Base-by-base conservation (phyloP, 805 yeast species). In the Candida nonsorbophila region DNA sequence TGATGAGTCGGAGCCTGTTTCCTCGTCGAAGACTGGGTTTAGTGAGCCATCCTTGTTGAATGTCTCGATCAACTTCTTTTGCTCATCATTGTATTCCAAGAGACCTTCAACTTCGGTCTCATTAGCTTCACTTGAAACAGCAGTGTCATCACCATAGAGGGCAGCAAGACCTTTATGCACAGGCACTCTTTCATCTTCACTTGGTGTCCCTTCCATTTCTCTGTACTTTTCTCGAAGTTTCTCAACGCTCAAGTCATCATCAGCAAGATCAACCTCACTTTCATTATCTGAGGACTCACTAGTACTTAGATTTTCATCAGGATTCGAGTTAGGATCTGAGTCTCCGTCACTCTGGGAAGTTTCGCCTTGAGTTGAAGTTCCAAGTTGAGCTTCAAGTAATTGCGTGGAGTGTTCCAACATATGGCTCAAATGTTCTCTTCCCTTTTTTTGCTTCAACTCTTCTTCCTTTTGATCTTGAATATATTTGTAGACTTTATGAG, bases 341-440 rank as follows among this genome's bases (percentile, higher is more conserved):
- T 30, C 32, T 15, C 30, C 33, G 15, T 42, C 47, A 6, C 29
- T 34, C 21, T 33, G 33, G 13, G 33, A 37, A 4, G 38, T 28
- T 10, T 33, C 31, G 14, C 41, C 47, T 12, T 54, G 60, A 6
- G 62, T 52, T 10, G 60, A 45, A 29, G 67, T 67, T 17, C 72
- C 75, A 33, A 83, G 53, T 40, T 90, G 94, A 1, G 95, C 94
- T 37, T 87, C 96, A 16, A 90, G 64, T 20, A 90, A 69, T 49
- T 84, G 88, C 0, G 96, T 85, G 14, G 96, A 85, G 47, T 88
- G 92, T 47, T 88, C 94, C 33, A 90, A 62, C 69, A 90, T 88
- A 48, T 85, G 81, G 33, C 85, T 77, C 33, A 90, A 65, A 50
- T 88, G 95, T 45, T 84, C 84, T 49, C 87, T 83, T 21, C 97